phyloP scores from a whole-genome alignment of 768 basidiomycete genomes.

The Lyophyllum shimeji region DNA sequence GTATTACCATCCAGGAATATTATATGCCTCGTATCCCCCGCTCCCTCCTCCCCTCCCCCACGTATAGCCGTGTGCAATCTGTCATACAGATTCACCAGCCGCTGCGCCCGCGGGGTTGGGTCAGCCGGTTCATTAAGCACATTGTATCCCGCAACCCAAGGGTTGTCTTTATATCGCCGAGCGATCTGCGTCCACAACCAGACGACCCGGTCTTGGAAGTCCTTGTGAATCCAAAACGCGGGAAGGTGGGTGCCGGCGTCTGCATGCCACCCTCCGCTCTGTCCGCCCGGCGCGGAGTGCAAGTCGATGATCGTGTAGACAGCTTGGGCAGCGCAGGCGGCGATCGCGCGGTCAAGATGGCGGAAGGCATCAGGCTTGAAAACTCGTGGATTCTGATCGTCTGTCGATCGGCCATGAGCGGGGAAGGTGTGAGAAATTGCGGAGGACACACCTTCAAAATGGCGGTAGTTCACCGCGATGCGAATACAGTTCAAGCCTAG shows the following conservation, averaged over 20 bases:
- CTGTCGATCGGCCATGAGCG: constrained; percentile 15
- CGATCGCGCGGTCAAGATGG: constrained; percentile 78
- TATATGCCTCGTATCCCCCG: constrained; percentile 61
- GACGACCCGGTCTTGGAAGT: constrained; percentile 77
- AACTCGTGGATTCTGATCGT: constrained; percentile 77
- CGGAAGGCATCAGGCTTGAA: constrained; percentile 76
- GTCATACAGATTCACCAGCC: constrained; percentile 63
- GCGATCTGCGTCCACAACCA: constrained; percentile 80
- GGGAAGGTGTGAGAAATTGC: not conserved
- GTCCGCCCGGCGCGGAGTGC: constrained; percentile 74
- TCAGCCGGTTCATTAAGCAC: constrained; percentile 83
- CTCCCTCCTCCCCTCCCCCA: constrained; percentile 39
- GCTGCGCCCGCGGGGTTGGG: constrained; percentile 58
- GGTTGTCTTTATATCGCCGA: constrained; percentile 68
- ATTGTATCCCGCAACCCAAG: constrained; percentile 86
- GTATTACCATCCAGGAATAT: constrained; percentile 88
- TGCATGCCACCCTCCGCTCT: constrained; percentile 78
- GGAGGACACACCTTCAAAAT: constrained; percentile 56
- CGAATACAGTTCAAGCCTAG: constrained; percentile 82
- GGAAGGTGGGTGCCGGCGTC: constrained; percentile 71
- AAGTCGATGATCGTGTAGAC: constrained; percentile 82
- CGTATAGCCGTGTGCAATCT: constrained; percentile 71
- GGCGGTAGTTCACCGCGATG: constrained; percentile 69
- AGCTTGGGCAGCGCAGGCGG: constrained; percentile 68
- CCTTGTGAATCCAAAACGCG: constrained; percentile 79